Evolutionary conservation across 2,329 filamentous ascomycete genomes (phyloP), one percentile per base, ranked within the genome.

Genomic region (Amauroascus verrucosus): DNA sequence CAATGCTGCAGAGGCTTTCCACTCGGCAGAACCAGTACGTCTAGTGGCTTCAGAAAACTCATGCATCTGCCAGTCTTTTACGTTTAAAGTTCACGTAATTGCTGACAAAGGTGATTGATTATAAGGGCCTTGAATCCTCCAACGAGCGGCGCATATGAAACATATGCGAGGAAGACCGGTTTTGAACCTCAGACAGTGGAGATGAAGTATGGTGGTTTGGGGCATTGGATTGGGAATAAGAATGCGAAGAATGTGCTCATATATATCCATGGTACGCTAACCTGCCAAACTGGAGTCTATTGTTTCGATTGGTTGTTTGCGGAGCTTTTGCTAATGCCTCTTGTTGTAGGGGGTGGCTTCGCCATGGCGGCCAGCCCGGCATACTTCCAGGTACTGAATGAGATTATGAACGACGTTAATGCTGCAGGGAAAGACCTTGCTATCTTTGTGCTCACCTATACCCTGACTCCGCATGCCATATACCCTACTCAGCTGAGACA

Each of bases 391-490:
- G 80, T 75, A 68, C 68, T 76, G 47, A 60, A 63, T 18, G 68
- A 72, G 14, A 64, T 79, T 30, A 64, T 73, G 48, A 64, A 70
- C 35, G 64, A 69, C n/a, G 63, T 77, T 18, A 62, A 65, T n/a
- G 63, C 64, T 7, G 58, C 62, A 26, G 73, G 71, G 40, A 72
- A 77, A 49, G 67, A 70, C 30, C 65, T 78, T 28, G 70, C 77
- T 16, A 65, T 77, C 46, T 72, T 82, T 47, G 64, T 78, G 22
- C 70, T 81, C n/a, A 74, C 75, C 37, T 84, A 84, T 64, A 77
- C 76, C 24, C 72, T 83, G n/a, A 73, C 78, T 0, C 73, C 73
- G 0, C 58, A 65, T 9, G 71, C 65, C 6, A 65, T 65, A 1
- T 75, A 74, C 51, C 73, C 73, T 3, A 71, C 65, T 1, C 72